phyloP scores from a whole-genome alignment of 192 early-diverging fungal genomes.

The Geranomyces michiganensis region DNA sequence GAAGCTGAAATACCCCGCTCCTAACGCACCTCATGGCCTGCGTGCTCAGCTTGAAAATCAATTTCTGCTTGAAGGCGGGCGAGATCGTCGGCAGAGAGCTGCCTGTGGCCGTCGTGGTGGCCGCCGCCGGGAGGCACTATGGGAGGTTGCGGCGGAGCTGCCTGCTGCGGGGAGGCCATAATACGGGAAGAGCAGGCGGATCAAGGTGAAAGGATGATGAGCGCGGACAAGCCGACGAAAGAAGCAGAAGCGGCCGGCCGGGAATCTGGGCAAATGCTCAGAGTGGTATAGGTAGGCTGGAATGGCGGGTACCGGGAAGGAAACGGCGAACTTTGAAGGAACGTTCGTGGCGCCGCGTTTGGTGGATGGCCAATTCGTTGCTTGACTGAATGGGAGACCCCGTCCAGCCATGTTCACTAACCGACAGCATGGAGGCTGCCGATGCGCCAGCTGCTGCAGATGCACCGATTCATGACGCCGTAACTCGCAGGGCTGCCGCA shows the following conservation, averaged over 20 bases:
- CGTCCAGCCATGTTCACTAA: too few species aligned
- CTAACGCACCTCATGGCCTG: slow-evolving; percentile 8
- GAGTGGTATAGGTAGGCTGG: too few species aligned
- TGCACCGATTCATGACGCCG: not conserved
- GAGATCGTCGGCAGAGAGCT: not conserved
- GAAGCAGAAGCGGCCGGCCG: too few species aligned
- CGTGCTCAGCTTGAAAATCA: slow-evolving; percentile 16
- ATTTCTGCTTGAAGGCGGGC: slow-evolving; percentile 7
- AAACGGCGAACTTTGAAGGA: too few species aligned
- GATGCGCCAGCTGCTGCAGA: not conserved
- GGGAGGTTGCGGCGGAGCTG: not conserved
- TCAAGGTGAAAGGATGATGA: too few species aligned
- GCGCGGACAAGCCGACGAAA: too few species aligned
- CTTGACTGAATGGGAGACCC: not conserved
- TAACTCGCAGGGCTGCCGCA: slow-evolving; percentile 4
- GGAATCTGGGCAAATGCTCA: too few species aligned
- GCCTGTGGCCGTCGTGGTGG: not conserved
- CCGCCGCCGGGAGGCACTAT: not conserved
- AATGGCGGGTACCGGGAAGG: too few species aligned
- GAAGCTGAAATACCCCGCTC: too few species aligned
- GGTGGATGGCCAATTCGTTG: not conserved
- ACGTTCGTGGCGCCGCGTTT: not conserved
- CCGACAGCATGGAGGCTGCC: not conserved
- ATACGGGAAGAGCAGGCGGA: too few species aligned
- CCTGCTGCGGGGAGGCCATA: too few species aligned